Evolutionary conservation across 2,329 filamentous ascomycete species (phyloP), one percentile per base, ranked within the genome.

Genomic region (Plenodomus tracheiphilus): DNA sequence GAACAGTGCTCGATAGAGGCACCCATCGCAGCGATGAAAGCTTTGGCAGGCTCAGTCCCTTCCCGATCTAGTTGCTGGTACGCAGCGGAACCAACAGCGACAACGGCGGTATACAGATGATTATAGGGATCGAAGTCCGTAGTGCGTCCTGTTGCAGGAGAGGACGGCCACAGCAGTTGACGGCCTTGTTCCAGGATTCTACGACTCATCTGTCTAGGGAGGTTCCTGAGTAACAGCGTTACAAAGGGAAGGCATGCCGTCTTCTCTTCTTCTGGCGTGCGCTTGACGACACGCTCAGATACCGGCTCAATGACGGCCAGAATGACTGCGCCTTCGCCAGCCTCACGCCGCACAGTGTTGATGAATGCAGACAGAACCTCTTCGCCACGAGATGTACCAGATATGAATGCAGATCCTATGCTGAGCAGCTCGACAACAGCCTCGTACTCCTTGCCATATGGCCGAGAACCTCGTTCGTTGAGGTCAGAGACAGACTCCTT

Each of bases 261-360:
- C 34, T 56, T 53, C 13, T 60, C 61, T 28, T 65, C 54, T 4
- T 65, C 53, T 15, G 63, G 41, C 6, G 43, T 47, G 7, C 39
- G 43, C 16, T 54, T 35, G 49, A 69, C 38, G 15, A 70, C 42
- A 20, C 49, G 40, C 65, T 69, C 85, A 0, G 88, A 83, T 3
- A 94, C 62, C 1, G 87, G 87, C 52, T 95, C 90, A 34, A 92
- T 76, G 1, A 91, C 78, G 19, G 82, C 81, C 41, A 88, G 76
- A 4, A 85, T 82, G 35, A 86, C 79, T 5, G 84, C 86, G 15
- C 82, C 81, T 53, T 90, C 85, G 2, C 89, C 88, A 43, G 82
- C 81, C 54, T 90, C 85, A 19, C 43, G 48, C 16, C 77, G 79
- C 6, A 86, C 81, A 43, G 82, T 81, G 8, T 78, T 71, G 2